phyloP scores from a whole-genome alignment of 2,329 filamentous ascomycete genomes.

The Fusarium protoensiforme region DNA sequence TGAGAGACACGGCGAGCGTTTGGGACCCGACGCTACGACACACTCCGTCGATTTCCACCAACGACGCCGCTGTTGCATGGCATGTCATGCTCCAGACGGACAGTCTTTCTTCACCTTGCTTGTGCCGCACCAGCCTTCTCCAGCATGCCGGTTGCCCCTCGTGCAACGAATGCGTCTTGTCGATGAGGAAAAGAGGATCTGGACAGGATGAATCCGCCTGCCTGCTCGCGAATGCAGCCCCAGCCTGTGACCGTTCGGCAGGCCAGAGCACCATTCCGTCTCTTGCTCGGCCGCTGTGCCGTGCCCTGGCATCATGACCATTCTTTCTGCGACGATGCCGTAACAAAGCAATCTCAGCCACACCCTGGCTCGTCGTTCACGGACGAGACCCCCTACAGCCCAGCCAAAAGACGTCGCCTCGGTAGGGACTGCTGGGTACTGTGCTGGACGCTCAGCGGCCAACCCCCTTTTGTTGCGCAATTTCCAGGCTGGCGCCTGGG shows the following conservation, averaged over 20 bases:
- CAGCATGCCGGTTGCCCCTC: slow-evolving; percentile 17
- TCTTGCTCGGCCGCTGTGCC: slow-evolving; percentile 15
- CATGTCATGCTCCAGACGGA: slow-evolving; percentile 18
- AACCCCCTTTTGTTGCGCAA: slow-evolving; percentile 35
- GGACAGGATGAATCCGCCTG: neutral
- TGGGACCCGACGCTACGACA: slow-evolving; percentile 39
- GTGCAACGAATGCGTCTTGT: neutral
- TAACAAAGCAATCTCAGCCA: slow-evolving; percentile 38
- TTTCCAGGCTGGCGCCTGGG: slow-evolving; percentile 35
- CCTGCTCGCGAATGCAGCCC: neutral
- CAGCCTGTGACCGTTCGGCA: neutral
- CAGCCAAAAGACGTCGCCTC: neutral
- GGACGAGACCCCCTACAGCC: slow-evolving; percentile 26
- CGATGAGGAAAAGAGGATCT: neutral
- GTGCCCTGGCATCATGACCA: slow-evolving; percentile 24
- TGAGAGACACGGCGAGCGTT: slow-evolving; percentile 40
- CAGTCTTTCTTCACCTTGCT: neutral
- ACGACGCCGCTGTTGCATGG: slow-evolving; percentile 21
- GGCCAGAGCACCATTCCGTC: neutral
- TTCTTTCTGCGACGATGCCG: slow-evolving; percentile 32
- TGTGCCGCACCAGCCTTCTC: slow-evolving; percentile 19
- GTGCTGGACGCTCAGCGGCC: slow-evolving; percentile 8
- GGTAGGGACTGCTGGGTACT: neutral
- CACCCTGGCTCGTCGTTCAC: slow-evolving; percentile 33
- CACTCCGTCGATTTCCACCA: slow-evolving; percentile 25